These are phyloP conservation scores for Globisporangium irregulare DNA, from an alignment of 352 stramenopile species.

Conservation along the genomic window DNA sequence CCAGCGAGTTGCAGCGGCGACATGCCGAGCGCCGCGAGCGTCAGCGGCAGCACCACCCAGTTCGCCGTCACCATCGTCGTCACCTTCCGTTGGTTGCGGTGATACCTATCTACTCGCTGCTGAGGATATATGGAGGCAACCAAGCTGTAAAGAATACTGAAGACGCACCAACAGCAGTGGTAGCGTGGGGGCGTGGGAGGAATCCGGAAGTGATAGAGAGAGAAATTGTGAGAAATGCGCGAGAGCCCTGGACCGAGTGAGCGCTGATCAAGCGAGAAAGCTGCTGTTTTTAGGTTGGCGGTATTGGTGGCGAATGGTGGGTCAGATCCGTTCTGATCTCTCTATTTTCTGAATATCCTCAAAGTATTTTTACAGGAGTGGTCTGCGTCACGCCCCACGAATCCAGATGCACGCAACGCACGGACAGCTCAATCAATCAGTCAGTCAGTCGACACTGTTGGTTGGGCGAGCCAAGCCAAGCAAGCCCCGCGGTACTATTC, in stretches of 20 bases:
- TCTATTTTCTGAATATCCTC: not conserved
- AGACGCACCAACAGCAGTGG: not conserved
- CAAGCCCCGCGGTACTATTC: too few relatives aligned
- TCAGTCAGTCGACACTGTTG: too few relatives aligned
- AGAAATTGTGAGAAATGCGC: not conserved
- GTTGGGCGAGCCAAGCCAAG: too few relatives aligned
- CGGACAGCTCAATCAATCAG: not conserved
- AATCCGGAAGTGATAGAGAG: not conserved
- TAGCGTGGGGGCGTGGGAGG: too few relatives aligned
- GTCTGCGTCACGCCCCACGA: too few relatives aligned
- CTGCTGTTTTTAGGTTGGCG: not conserved
- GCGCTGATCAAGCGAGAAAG: not conserved
- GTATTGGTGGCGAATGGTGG: not conserved
- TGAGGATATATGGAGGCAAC: too few relatives aligned
- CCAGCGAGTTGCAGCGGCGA: not conserved
- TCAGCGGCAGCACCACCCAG: not conserved
- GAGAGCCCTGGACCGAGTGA: not conserved
- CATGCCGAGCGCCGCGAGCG: slow-evolving; percentile 1
- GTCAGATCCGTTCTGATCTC: slow-evolving; percentile 8
- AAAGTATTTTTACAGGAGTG: not conserved
- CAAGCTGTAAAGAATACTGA: not conserved
- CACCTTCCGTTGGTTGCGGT: not conserved
- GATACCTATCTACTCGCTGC: not conserved
- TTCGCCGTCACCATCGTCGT: not conserved
- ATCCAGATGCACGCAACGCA: not conserved